Evolutionary conservation across 129 eudicot species (phyloP), one percentile per base, ranked within the genome.

Genomic region (Tagetes erecta): DNA sequence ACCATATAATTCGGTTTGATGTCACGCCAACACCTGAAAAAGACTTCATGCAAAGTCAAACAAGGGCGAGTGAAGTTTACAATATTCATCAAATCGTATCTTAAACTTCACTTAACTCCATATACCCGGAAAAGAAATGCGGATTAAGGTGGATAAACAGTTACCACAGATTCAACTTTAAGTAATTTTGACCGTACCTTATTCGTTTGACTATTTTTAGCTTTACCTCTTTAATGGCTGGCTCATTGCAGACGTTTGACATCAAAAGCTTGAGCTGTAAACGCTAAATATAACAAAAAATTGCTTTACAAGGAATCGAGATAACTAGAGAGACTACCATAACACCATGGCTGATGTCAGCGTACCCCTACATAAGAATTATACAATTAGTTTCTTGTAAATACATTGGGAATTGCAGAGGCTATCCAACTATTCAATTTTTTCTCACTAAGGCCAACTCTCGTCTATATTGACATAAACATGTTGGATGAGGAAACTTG

Each of bases 331-430:
- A 30, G 51, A 10, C 31, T 34, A 53, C 27, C 74, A 47, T 68
- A 68, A n/a, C 73, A 68, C 37, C 73, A 69, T 69, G 5, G 46
- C 12, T 50, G 74, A 70, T 70, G 74, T 50, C 74, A 51, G 50
- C 5, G 34, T 35, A 34, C 34, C 46, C 14, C 38, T 34, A 49
- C 73, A 69, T 46, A 69, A 69, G 44, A 45, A 36, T 3, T 12
- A 30, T 8, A 69, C 5, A 11, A 68, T 12, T 47, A 14, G 60
- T 53, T 14, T n/a, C 8, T 3, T 3, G 58, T 3, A 14, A n/a
- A 13, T 13, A 10, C 4, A n/a, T n/a, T 0, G 58, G 4, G 31
- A 14, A 5, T 44, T 7, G 49, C 49, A 1, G 31, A n/a, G 6
- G 58, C 58, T 8, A 52, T 31, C 58, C 5, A 52, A 52, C 7